These are phyloP conservation scores for Arachnomyces sp. DNA, from an alignment of 2,329 filamentous ascomycete genomes.

Conservation along the genomic window DNA sequence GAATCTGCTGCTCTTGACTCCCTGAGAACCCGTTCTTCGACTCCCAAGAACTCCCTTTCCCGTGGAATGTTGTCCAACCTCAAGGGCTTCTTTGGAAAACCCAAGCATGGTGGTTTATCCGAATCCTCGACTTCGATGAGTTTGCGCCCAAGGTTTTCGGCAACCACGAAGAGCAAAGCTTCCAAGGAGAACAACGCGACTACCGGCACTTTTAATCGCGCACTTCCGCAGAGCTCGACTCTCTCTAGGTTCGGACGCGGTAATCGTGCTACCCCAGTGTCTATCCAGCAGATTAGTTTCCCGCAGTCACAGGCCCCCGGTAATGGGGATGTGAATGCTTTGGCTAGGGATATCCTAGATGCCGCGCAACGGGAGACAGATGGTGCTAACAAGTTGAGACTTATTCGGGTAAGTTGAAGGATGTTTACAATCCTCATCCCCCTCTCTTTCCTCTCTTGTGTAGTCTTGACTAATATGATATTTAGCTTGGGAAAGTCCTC, in stretches of 20 bases:
- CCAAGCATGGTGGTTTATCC: slow-evolving; percentile 5
- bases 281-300: slow-evolving; percentile 5
- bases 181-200: slow-evolving; percentile 2
- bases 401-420: slow-evolving; percentile 12
- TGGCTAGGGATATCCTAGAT: slow-evolving; percentile 14
- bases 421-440: background rate
- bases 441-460: background rate
- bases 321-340: slow-evolving; percentile 10
- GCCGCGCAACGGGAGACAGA: slow-evolving; percentile 11
- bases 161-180: slow-evolving; percentile 2
- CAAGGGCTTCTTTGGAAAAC: slow-evolving; percentile 13
- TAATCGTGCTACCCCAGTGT: background rate
- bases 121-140: background rate
- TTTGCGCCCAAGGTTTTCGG: background rate
- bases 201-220: background rate
- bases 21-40: slow-evolving; percentile 3
- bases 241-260: background rate
- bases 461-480: background rate
- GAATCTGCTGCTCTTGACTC: background rate
- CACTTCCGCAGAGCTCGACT: background rate
- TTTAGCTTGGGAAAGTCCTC: slow-evolving; percentile 13
- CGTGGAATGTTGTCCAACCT: slow-evolving; percentile 14
- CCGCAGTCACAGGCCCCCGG: slow-evolving; percentile 7
- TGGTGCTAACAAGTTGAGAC: slow-evolving; percentile 11
- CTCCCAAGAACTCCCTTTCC: background rate